phyloP scores from a whole-genome alignment of 2,329 filamentous ascomycete species.

The Epichloe amarillans region DNA sequence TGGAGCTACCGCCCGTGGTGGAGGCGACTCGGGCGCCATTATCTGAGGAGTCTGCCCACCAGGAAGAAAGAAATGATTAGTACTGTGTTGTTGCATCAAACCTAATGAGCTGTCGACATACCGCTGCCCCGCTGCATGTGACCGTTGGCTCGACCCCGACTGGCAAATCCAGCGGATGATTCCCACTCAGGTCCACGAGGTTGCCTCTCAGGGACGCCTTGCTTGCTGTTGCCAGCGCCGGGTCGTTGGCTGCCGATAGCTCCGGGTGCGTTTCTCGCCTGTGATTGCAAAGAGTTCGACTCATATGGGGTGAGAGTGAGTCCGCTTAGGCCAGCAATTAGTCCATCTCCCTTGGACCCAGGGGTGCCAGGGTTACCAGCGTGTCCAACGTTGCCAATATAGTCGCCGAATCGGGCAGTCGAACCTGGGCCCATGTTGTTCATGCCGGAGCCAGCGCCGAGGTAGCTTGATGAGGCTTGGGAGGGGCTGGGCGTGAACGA shows the following conservation, averaged over 20 bases:
- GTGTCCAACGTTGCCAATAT: slow-evolving; percentile 25
- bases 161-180: slow-evolving; percentile 36
- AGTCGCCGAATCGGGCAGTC: slow-evolving; percentile 32
- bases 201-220: slow-evolving; percentile 45
- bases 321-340: slow-evolving; percentile 35
- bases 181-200: slow-evolving; percentile 54
- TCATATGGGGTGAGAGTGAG: slow-evolving; percentile 41
- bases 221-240: slow-evolving; percentile 29
- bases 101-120: slow-evolving; percentile 20
- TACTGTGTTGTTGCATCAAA: background rate
- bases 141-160: slow-evolving; percentile 42
- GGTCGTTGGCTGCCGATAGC: slow-evolving; percentile 55
- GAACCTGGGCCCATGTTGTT: slow-evolving; percentile 36
- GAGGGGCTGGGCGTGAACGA: slow-evolving; percentile 92
- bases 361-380: slow-evolving; percentile 24
- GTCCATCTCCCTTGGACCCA: slow-evolving; percentile 24
- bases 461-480: slow-evolving; percentile 70
- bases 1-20: slow-evolving; percentile 20
- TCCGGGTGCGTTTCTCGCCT: slow-evolving; percentile 37
- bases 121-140: slow-evolving; percentile 50
- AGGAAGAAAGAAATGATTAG: background rate
- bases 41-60: slow-evolving; percentile 27
- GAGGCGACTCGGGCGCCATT: slow-evolving; percentile 26
- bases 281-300: slow-evolving; percentile 23
- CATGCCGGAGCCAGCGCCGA: slow-evolving; percentile 28